Evolutionary conservation across 257 asterid genomes (phyloP).

Genomic region (Avicennia marina): DNA sequence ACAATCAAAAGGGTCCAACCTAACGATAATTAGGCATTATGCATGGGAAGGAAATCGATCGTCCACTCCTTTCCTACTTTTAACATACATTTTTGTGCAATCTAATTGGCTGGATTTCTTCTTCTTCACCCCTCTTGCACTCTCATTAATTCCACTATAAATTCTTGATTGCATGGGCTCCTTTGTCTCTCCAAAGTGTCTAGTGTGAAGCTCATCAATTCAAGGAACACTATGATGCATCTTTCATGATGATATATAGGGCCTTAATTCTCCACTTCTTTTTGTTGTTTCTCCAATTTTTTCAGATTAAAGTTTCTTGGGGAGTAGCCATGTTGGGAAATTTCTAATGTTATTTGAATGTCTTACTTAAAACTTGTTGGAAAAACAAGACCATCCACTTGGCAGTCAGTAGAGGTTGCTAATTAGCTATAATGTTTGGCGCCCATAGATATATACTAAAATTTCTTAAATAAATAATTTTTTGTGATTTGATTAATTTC

Average conservation of each 20-base stretch:
- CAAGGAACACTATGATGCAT: slow-evolving; percentile 24
- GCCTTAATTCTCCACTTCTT: not conserved
- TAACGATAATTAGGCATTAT: slow-evolving; percentile 32
- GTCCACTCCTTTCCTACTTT: not conserved
- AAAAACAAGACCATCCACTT: too few relatives aligned
- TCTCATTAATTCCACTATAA: not conserved
- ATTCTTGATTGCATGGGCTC: not conserved
- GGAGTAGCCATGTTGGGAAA: too few relatives aligned
- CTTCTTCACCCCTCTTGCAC: not conserved
- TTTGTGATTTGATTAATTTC: too few relatives aligned
- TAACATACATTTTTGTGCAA: slow-evolving; percentile 47
- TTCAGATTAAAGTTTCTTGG: too few relatives aligned
- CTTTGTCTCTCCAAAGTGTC: too few relatives aligned
- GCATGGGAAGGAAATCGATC: not conserved
- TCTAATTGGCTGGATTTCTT: not conserved
- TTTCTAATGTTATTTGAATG: too few relatives aligned
- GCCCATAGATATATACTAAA: too few relatives aligned
- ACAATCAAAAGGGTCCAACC: slow-evolving; percentile 22
- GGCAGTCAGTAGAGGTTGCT: too few relatives aligned
- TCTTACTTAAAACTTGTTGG: too few relatives aligned
- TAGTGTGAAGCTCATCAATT: slow-evolving; percentile 13
- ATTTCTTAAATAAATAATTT: too few relatives aligned
- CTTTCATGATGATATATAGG: slow-evolving; percentile 8
- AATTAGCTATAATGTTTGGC: too few relatives aligned
- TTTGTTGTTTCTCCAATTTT: too few relatives aligned